These are phyloP conservation scores for Tirmania nivea DNA, from an alignment of 495 filamentous ascomycete genomes.

Conservation along the genomic window DNA sequence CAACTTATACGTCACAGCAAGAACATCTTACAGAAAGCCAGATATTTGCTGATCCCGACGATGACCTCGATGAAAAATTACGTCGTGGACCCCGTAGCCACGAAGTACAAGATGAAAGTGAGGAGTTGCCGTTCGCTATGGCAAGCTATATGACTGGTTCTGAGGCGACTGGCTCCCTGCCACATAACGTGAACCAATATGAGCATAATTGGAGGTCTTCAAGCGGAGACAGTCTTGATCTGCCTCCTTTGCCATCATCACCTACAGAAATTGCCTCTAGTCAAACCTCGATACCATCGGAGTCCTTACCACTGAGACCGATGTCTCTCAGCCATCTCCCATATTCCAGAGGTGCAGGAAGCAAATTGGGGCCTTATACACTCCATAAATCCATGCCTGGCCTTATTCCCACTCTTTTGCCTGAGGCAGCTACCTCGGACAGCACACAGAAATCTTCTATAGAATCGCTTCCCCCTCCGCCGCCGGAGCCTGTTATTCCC, in stretches of 20 bases:
- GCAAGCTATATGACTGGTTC: not conserved
- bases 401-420: too few species aligned
- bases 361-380: too few species aligned
- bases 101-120: not conserved
- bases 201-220: not conserved
- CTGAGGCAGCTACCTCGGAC: too few species aligned
- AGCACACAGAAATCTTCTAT: too few species aligned
- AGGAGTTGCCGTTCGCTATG: not conserved
- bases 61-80: not conserved
- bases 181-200: too few species aligned
- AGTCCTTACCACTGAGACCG: too few species aligned
- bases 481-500: too few species aligned
- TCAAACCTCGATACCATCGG: too few species aligned
- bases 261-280: constrained; percentile 2
- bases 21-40: constrained; percentile 1
- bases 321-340: too few species aligned
- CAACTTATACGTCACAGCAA: not conserved
- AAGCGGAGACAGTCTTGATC: not conserved
- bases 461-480: too few species aligned
- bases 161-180: not conserved
- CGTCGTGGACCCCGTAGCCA: not conserved
- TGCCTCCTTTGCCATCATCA: not conserved
- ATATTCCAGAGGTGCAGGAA: too few species aligned
- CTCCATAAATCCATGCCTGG: too few species aligned
- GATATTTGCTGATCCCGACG: not conserved